A percentile compares a stretch with the other conserved stretches of the same genome.
Evolutionary conservation across 1,284 basidiomycete genomes (phyloP).

Genomic region (Boletus smithii): DNA sequence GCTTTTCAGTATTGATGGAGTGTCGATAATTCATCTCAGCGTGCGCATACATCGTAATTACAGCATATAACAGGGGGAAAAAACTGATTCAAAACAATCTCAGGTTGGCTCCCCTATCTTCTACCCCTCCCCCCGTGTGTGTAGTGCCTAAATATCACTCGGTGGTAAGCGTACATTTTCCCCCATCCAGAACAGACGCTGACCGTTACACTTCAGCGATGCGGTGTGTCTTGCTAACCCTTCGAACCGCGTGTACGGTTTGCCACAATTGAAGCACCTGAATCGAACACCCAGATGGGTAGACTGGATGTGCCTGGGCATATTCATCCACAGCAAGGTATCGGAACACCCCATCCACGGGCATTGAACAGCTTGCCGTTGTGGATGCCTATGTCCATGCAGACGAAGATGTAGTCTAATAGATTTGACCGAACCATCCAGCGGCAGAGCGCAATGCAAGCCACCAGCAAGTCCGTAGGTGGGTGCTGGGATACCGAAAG

Average conservation of each 20-base stretch:
- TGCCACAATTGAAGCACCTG: conserved; percentile 12
- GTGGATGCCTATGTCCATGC: conserved; percentile 9
- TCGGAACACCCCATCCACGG: conserved; percentile 15
- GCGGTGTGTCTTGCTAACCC: conserved; percentile 5
- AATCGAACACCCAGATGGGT: conserved; percentile 14
- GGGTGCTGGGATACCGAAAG: background rate
- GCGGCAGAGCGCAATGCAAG: conserved; percentile 1
- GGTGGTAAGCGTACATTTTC: background rate
- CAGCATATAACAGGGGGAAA: background rate
- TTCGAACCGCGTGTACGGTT: conserved; percentile 4
- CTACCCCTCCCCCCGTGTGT: background rate
- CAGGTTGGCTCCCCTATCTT: no score
- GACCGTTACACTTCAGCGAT: conserved; percentile 12
- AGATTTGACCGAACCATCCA: conserved; percentile 8
- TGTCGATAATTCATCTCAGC: background rate
- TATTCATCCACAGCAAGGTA: conserved; percentile 13
- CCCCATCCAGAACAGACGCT: background rate
- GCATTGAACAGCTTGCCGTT: conserved; percentile 3
- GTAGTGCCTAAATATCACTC: background rate
- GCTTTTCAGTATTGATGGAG: background rate
- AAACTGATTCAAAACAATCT: background rate
- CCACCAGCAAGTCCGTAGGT: conserved; percentile 4
- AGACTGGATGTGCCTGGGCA: conserved; percentile 17
- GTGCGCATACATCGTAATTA: background rate
- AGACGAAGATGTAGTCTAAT: conserved; percentile 13